These are phyloP conservation scores for Exophiala aquamarina DNA, from an alignment of 2,329 filamentous ascomycete species.

Conservation along the genomic window DNA sequence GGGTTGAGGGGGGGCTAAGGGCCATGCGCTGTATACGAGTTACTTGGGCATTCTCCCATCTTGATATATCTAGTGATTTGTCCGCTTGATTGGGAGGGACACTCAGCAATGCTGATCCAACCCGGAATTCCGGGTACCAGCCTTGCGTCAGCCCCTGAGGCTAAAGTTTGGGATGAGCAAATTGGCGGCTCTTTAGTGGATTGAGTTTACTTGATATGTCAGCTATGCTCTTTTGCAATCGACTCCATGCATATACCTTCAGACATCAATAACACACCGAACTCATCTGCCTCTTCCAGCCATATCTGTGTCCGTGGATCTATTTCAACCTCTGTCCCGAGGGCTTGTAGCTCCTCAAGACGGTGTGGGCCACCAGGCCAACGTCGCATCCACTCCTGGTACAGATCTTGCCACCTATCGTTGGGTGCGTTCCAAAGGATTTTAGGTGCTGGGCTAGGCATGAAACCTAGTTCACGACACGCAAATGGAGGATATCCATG, in stretches of 20 bases:
- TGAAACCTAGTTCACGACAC: constrained; percentile 38
- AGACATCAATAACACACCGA: constrained; percentile 41
- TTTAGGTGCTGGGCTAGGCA: constrained; percentile 41
- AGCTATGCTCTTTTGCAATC: not conserved
- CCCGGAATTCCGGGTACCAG: too few relatives aligned
- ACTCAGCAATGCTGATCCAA: too few relatives aligned
- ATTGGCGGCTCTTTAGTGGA: not conserved
- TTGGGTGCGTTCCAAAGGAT: constrained; percentile 39
- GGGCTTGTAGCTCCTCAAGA: constrained; percentile 34
- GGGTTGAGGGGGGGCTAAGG: too few relatives aligned
- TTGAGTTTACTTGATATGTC: not conserved
- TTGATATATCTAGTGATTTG: too few relatives aligned
- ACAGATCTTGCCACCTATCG: constrained; percentile 35
- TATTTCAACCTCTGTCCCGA: constrained; percentile 33
- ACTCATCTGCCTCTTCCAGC: constrained; percentile 45
- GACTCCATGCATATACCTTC: constrained; percentile 31
- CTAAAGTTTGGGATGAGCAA: too few relatives aligned
- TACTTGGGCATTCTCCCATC: too few relatives aligned
- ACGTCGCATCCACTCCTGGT: constrained; percentile 35
- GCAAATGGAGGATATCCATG: constrained; percentile 36
- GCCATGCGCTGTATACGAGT: too few relatives aligned
- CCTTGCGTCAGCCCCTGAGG: too few relatives aligned
- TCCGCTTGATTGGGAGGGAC: too few relatives aligned
- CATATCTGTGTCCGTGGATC: constrained; percentile 38
- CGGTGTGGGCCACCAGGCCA: constrained; percentile 33